phyloP scores from a whole-genome alignment of 2,329 filamentous ascomycete genomes.

The Aspergillus pseudonomiae region DNA sequence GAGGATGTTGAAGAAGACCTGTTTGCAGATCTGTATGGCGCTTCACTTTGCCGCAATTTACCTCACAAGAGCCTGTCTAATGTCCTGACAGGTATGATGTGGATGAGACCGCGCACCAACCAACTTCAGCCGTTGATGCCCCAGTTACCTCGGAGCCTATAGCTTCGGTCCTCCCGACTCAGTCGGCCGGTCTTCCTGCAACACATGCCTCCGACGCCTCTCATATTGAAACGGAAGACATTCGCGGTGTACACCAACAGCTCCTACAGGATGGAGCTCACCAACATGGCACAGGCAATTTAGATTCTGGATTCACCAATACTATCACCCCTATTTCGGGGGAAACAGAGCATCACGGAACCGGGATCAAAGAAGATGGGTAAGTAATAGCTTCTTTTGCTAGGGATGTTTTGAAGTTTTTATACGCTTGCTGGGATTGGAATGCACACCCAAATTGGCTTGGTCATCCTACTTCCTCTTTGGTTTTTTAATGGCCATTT shows the following conservation, averaged over 20 bases:
- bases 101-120: conserved; percentile 56
- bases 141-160: conserved; percentile 42
- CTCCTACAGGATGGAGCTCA: conserved; percentile 27
- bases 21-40: conserved; percentile 85
- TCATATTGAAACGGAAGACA: conserved; percentile 30
- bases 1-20: conserved; percentile 91
- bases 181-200: conserved; percentile 35
- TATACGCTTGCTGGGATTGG: neutral
- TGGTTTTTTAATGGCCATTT: neutral
- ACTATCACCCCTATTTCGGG: conserved; percentile 24
- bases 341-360: conserved; percentile 42
- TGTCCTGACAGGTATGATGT: conserved; percentile 63
- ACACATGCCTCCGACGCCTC: conserved; percentile 37
- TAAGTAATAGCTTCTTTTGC: conserved; percentile 60
- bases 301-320: conserved; percentile 28
- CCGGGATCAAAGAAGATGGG: conserved; percentile 83
- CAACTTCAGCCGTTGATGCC: conserved; percentile 35
- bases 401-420: neutral
- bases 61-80: conserved; percentile 7
- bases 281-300: conserved; percentile 30
- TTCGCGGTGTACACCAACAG: conserved; percentile 25
- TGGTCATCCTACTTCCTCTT: neutral
- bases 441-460: neutral
- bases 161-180: conserved; percentile 33
- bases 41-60: neutral